Percentiles rank a stretch among this genome's conserved stretches.
These are phyloP conservation scores for Linnemannia elongata DNA, from an alignment of 192 early-diverging fungal genomes.

Conservation along the genomic window DNA sequence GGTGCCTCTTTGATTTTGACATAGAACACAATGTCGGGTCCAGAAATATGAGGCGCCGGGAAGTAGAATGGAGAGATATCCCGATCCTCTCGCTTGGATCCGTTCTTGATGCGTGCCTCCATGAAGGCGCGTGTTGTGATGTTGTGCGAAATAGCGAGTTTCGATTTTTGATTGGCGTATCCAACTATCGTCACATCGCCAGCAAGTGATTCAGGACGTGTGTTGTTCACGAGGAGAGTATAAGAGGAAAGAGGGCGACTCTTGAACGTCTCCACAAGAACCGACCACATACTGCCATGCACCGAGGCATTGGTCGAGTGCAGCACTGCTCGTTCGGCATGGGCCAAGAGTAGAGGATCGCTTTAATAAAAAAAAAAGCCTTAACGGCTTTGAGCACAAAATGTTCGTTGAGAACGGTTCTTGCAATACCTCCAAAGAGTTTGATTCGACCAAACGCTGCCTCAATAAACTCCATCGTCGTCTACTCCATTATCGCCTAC, in stretches of 20 bases:
- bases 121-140: conserved; percentile 36
- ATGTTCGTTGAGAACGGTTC: background rate
- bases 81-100: conserved; percentile 22
- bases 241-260: no score
- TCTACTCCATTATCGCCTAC: conserved; percentile 1
- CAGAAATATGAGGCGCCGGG: conserved; percentile 24
- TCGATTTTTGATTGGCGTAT: conserved; percentile 22
- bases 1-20: background rate
- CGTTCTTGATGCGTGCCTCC: conserved; percentile 25
- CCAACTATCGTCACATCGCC: conserved; percentile 8
- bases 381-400: no score
- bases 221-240: no score
- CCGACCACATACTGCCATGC: no score
- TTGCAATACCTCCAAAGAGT: conserved; percentile 1
- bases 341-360: no score
- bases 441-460: no score
- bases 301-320: no score
- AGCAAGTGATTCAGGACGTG: conserved; percentile 14
- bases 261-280: no score
- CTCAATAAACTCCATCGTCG: conserved; percentile 7
- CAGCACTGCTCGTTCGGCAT: no score
- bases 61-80: conserved; percentile 46
- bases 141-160: conserved; percentile 28
- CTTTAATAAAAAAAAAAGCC: no score
- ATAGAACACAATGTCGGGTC: conserved; percentile 25